Conservation (phyloP, 768 basidiomycete genomes). For the Boletus huronensis region DNA sequence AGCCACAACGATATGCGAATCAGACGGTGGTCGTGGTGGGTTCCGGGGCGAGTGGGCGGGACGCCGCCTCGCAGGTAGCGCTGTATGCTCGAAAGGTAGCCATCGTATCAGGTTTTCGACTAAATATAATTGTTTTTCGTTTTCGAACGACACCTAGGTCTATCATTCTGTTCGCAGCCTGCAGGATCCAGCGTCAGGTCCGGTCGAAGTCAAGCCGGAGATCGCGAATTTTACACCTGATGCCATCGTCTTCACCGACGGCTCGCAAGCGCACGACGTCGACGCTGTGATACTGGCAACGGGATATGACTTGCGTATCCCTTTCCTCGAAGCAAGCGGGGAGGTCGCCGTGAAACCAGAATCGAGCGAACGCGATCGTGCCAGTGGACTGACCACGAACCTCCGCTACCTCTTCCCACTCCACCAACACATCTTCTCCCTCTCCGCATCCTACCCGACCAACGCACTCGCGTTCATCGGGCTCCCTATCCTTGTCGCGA, state of each 20-base stretch:
- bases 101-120: neutral
- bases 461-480: slow-evolving; percentile 56
- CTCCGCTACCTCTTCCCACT: slow-evolving; percentile 53
- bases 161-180: slow-evolving; percentile 38
- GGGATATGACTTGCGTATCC: slow-evolving; percentile 52
- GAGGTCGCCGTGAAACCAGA: slow-evolving; percentile 17
- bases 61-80: slow-evolving; percentile 42
- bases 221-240: slow-evolving; percentile 47
- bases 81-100: slow-evolving; percentile 41
- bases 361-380: slow-evolving; percentile 9
- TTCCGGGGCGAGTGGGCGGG: slow-evolving; percentile 45
- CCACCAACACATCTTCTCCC: slow-evolving; percentile 49
- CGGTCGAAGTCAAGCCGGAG: slow-evolving; percentile 37
- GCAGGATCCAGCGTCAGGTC: slow-evolving; percentile 10
- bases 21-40: slow-evolving; percentile 50
- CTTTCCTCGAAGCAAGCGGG: slow-evolving; percentile 41
- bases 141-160: slow-evolving; percentile 12
- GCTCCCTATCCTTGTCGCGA: slow-evolving; percentile 44
- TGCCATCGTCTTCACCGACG: slow-evolving; percentile 47
- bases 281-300: slow-evolving; percentile 52
- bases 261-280: slow-evolving; percentile 36
- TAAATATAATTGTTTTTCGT: neutral
- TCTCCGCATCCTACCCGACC: slow-evolving; percentile 44
- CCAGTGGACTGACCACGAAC: slow-evolving; percentile 48
- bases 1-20: slow-evolving; percentile 41